Conservation (phyloP, 139 green algal genomes). For the Picocystis salinarum region DNA sequence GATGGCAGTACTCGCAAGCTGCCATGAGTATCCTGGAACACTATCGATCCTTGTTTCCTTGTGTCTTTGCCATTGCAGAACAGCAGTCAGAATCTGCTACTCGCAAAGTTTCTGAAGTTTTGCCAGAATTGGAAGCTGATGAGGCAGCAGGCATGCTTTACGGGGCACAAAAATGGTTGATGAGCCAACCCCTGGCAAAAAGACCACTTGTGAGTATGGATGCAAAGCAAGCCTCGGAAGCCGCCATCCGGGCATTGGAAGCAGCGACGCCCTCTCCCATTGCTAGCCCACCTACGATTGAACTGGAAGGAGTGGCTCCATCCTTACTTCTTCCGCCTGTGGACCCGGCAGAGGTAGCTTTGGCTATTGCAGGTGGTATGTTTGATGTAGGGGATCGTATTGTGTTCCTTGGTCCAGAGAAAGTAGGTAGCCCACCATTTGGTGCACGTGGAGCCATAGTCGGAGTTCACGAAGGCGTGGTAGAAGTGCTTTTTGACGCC, state of each 20-base stretch:
- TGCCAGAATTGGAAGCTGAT: slow-evolving; percentile 16
- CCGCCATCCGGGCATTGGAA: slow-evolving; percentile 49
- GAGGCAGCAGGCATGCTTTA: slow-evolving; percentile 2
- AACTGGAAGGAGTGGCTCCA: slow-evolving; percentile 53
- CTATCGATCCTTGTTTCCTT: slow-evolving; percentile 18
- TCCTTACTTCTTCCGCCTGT: slow-evolving; percentile 52
- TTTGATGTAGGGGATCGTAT: slow-evolving; percentile 71
- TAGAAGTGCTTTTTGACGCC: slow-evolving; percentile 52
- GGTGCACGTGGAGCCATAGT: slow-evolving; percentile 41
- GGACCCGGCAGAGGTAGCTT: slow-evolving; percentile 5
- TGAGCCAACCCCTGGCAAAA: slow-evolving; percentile 29
- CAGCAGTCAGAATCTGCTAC: slow-evolving; percentile 9
- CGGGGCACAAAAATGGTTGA: slow-evolving; percentile 32
- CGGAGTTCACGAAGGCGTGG: slow-evolving; percentile 35
- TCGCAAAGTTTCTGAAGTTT: slow-evolving; percentile 11
- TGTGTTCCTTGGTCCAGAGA: slow-evolving; percentile 25
- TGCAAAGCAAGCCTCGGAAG: slow-evolving; percentile 38
- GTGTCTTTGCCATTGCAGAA: background rate
- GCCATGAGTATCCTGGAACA: slow-evolving; percentile 27
- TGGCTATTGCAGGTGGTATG: slow-evolving; percentile 31
- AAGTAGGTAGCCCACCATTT: slow-evolving; percentile 37
- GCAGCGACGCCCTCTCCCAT: background rate
- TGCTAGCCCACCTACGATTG: slow-evolving; percentile 6
- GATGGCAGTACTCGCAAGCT: slow-evolving; percentile 50
- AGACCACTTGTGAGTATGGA: slow-evolving; percentile 45